Percentiles rank a stretch among this genome's conserved stretches.
phyloP scores from a whole-genome alignment of 345 rosid genomes.

The Odontarrhena argentea region DNA sequence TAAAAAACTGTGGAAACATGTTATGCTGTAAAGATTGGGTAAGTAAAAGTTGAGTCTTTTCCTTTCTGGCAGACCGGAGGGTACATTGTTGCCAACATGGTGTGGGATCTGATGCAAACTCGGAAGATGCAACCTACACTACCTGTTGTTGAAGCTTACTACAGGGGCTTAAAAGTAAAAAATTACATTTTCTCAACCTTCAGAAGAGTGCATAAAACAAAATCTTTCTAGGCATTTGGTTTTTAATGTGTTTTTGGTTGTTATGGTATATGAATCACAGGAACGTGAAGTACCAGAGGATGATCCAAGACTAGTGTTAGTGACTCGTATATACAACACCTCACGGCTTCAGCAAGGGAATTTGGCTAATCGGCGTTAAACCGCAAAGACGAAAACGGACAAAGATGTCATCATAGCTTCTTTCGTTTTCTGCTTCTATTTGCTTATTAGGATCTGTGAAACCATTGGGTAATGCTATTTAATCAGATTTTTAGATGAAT shows the following conservation, averaged over 20 bases:
- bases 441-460: conserved; percentile 27
- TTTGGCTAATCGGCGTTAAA: conserved; percentile 26
- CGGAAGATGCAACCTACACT: conserved; percentile 50
- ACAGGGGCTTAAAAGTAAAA: conserved; percentile 77
- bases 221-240: conserved; percentile 3
- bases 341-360: conserved; percentile 47
- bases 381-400: not conserved
- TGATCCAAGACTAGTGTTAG: conserved; percentile 68
- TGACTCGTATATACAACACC: conserved; percentile 52
- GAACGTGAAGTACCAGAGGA: conserved; percentile 77
- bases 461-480: conserved; percentile 6
- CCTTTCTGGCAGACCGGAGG: conserved; percentile 67
- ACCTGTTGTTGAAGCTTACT: conserved; percentile 79
- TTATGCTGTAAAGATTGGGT: conserved; percentile 6
- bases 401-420: not conserved
- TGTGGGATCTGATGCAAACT: conserved; percentile 92
- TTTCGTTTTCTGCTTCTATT: conserved; percentile 13
- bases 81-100: conserved; percentile 74
- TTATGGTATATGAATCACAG: conserved; percentile 44
- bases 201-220: not conserved
- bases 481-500: conserved; percentile 27
- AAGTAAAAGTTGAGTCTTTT: not conserved
- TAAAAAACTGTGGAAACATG: not conserved
- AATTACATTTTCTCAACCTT: not conserved
- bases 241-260: conserved; percentile 7